A percentile compares a stretch with the other conserved stretches of the same genome.
phyloP scores from a whole-genome alignment of 2,329 filamentous ascomycete genomes.

The Colletotrichum kahawae region DNA sequence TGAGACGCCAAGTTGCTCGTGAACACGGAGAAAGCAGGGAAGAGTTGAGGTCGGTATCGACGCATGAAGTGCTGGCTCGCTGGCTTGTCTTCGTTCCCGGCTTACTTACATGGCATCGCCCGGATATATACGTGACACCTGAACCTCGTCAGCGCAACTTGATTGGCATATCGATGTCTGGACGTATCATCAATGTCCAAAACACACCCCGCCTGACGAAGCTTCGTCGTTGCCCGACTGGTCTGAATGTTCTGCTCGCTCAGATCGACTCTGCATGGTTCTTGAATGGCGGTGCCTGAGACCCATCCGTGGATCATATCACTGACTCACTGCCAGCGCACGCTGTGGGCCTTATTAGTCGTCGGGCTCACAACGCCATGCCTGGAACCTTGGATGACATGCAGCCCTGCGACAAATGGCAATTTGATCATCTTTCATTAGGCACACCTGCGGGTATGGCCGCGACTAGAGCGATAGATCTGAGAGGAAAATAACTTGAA shows the following conservation, averaged over 20 bases:
- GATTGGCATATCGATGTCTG: neutral
- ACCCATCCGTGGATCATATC: constrained; percentile 6
- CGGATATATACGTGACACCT: constrained; percentile 16
- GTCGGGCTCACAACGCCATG: neutral
- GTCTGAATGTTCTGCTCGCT: neutral
- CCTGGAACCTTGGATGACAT: constrained; percentile 9
- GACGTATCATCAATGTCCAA: neutral
- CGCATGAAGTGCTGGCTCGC: neutral
- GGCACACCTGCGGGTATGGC: constrained; percentile 2
- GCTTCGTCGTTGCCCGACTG: neutral
- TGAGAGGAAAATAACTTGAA: neutral
- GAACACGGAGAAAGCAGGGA: neutral
- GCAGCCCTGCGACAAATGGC: constrained; percentile 5
- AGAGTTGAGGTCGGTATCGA: neutral
- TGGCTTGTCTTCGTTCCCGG: constrained; percentile 1
- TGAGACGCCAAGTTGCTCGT: neutral
- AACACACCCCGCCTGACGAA: neutral
- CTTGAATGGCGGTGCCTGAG: constrained; percentile 12
- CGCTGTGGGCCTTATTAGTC: constrained; percentile 12
- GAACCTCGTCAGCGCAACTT: neutral
- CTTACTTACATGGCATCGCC: constrained; percentile 15
- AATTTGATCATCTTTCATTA: neutral
- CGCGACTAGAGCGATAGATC: neutral
- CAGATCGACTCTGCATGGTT: neutral
- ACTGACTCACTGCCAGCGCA: constrained; percentile 22